These are phyloP conservation scores for Pezicula rhizophila DNA, from an alignment of 2,329 filamentous ascomycete genomes.

Conservation along the genomic window DNA sequence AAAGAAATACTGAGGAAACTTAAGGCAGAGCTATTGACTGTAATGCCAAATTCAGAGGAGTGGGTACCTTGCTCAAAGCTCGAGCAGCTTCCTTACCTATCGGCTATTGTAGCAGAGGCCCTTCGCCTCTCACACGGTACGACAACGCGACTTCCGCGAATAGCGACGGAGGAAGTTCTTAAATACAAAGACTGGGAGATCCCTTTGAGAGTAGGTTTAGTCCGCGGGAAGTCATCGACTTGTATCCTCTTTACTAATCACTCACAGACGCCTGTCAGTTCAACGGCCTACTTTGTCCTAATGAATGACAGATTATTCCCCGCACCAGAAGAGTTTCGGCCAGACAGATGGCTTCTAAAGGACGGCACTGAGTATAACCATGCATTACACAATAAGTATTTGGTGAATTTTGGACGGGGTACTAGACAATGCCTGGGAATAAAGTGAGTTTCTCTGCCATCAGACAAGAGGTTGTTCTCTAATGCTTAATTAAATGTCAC, in stretches of 20 bases:
- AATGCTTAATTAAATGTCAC: not conserved
- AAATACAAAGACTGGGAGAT: conserved; percentile 10
- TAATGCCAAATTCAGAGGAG: not conserved
- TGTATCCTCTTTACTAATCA: conserved; percentile 9
- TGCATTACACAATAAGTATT: conserved; percentile 11
- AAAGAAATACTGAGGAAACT: conserved; percentile 10
- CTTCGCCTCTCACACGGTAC: conserved; percentile 9
- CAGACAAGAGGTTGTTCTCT: not conserved
- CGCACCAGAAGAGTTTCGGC: conserved; percentile 5
- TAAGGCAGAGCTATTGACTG: conserved; percentile 9
- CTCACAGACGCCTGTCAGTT: conserved; percentile 14
- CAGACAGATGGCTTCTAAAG: conserved; percentile 20
- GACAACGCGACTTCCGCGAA: conserved; percentile 9
- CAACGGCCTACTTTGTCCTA: conserved; percentile 16
- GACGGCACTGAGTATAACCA: conserved; percentile 15
- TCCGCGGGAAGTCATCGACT: not conserved
- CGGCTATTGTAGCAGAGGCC: conserved; percentile 3
- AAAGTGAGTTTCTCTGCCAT: conserved; percentile 4
- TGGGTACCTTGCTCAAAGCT: conserved; percentile 11
- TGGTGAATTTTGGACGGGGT: conserved; percentile 18
- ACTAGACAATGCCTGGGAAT: conserved; percentile 19
- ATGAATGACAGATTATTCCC: conserved; percentile 16
- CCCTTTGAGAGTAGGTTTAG: conserved; percentile 7
- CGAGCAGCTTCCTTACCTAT: conserved; percentile 19
- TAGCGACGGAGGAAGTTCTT: conserved; percentile 6